These are phyloP conservation scores for Orbilia oligospora DNA, from an alignment of 2,329 filamentous ascomycete genomes.

Conservation along the genomic window DNA sequence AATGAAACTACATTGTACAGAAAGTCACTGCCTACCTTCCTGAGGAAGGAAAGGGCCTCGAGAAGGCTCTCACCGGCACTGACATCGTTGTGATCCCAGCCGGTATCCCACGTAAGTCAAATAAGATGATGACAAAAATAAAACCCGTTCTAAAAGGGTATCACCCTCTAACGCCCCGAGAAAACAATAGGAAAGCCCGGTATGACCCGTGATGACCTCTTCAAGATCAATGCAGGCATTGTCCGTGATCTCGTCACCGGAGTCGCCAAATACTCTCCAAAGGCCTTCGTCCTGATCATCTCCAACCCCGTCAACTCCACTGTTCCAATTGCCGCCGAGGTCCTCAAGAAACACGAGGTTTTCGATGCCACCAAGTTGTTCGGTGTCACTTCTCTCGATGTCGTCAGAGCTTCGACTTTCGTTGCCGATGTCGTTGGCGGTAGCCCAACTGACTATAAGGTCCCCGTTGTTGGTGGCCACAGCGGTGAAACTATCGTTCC, in stretches of 20 bases:
- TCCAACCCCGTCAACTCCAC: slow-evolving; percentile 99
- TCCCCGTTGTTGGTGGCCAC: slow-evolving; percentile 96
- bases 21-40: slow-evolving; percentile 91
- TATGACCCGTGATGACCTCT: slow-evolving; percentile 99
- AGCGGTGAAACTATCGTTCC: slow-evolving; percentile 98
- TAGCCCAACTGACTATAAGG: slow-evolving; percentile 84
- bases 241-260: slow-evolving; percentile 93
- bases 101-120: slow-evolving; percentile 90
- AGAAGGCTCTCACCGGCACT: slow-evolving; percentile 89
- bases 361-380: slow-evolving; percentile 97
- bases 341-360: slow-evolving; percentile 91
- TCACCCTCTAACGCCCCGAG: background rate
- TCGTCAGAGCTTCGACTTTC: slow-evolving; percentile 98
- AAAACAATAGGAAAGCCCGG: slow-evolving; percentile 89
- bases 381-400: slow-evolving; percentile 97
- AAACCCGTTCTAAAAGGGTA: too few relatives aligned
- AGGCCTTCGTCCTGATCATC: slow-evolving; percentile 96
- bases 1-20: slow-evolving; percentile 70
- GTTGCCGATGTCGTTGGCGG: slow-evolving; percentile 87
- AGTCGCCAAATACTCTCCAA: slow-evolving; percentile 87
- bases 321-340: slow-evolving; percentile 96
- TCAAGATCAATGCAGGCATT: slow-evolving; percentile 99
- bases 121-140: too few relatives aligned
- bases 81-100: slow-evolving; percentile 98
- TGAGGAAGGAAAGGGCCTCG: slow-evolving; percentile 83